Percentiles rank a stretch among this genome's conserved stretches.
These are phyloP conservation scores for Jackrogersella multiformis DNA, from an alignment of 495 filamentous ascomycete species.

Conservation along the genomic window DNA sequence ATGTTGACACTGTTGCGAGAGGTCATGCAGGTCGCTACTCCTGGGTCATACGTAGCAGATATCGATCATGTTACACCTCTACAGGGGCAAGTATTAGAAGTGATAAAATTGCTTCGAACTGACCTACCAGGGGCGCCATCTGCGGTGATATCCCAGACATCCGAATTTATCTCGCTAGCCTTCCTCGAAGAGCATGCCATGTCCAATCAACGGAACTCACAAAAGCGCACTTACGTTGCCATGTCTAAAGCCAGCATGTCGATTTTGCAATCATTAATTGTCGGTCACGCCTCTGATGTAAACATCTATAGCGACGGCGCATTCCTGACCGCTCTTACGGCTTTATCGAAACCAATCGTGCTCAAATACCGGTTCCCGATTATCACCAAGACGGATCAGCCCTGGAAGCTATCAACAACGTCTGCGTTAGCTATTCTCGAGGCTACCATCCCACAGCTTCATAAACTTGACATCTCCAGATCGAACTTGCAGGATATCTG, in stretches of 20 bases:
- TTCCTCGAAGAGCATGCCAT: conserved; percentile 55
- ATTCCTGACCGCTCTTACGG: conserved; percentile 66
- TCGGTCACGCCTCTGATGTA: conserved; percentile 66
- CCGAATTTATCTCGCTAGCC: conserved; percentile 74
- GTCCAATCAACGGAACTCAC: conserved; percentile 44
- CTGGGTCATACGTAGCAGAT: conserved; percentile 81
- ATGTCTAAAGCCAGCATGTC: conserved; percentile 81
- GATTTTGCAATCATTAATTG: conserved; percentile 70
- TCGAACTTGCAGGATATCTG: conserved; percentile 62
- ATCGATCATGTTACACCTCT: conserved; percentile 83
- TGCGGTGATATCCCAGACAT: conserved; percentile 71
- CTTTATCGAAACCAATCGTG: conserved; percentile 71
- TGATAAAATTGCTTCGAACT: conserved; percentile 73
- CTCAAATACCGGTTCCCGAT: conserved; percentile 77
- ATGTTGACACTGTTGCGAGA: conserved; percentile 70
- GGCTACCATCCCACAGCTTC: conserved; percentile 69
- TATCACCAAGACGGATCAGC: conserved; percentile 63
- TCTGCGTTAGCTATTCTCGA: conserved; percentile 74
- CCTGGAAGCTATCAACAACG: conserved; percentile 83
- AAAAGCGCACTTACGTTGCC: conserved; percentile 81
- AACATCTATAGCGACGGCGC: conserved; percentile 74
- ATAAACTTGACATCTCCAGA: conserved; percentile 61
- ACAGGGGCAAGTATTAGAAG: conserved; percentile 77
- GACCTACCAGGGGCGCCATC: conserved; percentile 73
- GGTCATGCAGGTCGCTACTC: conserved; percentile 66